Percentiles rank a stretch among this genome's conserved stretches.
phyloP scores from a whole-genome alignment of 345 rosid species.

The Camelina neglecta region DNA sequence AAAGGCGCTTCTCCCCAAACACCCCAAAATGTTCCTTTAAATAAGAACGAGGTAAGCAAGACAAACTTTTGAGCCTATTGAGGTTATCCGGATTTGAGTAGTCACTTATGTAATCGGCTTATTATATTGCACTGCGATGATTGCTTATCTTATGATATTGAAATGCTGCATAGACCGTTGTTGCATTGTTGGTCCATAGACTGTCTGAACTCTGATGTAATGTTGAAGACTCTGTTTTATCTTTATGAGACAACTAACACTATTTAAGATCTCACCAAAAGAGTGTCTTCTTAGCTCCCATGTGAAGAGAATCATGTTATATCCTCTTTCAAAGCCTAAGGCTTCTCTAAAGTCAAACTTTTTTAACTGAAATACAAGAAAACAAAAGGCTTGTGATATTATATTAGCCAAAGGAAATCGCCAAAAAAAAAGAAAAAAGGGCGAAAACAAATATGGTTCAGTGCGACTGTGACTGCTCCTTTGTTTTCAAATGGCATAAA shows the following conservation, averaged over 20 bases:
- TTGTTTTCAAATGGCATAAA: constrained; percentile 9
- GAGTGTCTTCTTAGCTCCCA: neutral
- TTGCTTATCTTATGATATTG: constrained; percentile 16
- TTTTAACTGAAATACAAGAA: neutral
- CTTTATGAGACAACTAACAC: constrained; percentile 12
- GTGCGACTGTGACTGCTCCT: constrained; percentile 25
- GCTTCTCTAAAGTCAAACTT: constrained; percentile 5
- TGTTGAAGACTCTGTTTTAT: constrained; percentile 2
- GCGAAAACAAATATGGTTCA: neutral
- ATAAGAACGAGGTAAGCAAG: constrained; percentile 51
- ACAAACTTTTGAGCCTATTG: constrained; percentile 1
- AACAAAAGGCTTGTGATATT: neutral
- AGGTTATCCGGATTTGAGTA: constrained; percentile 33
- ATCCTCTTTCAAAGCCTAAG: neutral
- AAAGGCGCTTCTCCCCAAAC: constrained; percentile 56
- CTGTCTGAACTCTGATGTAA: constrained; percentile 19
- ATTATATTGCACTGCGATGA: constrained; percentile 13
- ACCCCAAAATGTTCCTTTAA: constrained; percentile 44
- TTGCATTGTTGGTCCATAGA: constrained; percentile 29
- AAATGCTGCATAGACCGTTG: constrained; percentile 22
- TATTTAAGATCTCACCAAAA: constrained; percentile 18
- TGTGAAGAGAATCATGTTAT: neutral
- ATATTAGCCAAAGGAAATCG: constrained; percentile 14
- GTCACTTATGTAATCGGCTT: constrained; percentile 18
- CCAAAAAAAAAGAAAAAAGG: neutral